phyloP scores from a whole-genome alignment of 1,139 yeast genomes.

The Candida labiduridarum region DNA sequence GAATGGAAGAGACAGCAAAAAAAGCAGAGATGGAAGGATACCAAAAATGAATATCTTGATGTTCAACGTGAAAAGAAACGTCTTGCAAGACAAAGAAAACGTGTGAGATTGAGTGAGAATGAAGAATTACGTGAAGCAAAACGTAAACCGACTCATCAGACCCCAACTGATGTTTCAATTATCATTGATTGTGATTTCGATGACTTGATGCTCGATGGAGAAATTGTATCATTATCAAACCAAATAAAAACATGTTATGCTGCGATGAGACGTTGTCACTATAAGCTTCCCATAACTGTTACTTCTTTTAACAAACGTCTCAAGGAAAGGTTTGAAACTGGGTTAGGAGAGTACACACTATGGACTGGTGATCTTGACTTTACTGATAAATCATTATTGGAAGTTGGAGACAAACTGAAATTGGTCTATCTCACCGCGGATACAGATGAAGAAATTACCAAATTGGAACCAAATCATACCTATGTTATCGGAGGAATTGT shows the following conservation, averaged over 20 bases:
- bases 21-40: constrained; percentile 61
- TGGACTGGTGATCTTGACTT: constrained; percentile 67
- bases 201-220: constrained; percentile 81
- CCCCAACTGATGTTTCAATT: constrained; percentile 51
- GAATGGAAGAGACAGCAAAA: constrained; percentile 78
- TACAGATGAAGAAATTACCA: constrained; percentile 64
- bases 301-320: constrained; percentile 70
- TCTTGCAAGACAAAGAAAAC: constrained; percentile 36
- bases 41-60: constrained; percentile 58
- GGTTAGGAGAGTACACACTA: constrained; percentile 55
- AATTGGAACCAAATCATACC: constrained; percentile 67
- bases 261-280: constrained; percentile 64
- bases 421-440: constrained; percentile 84
- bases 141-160: constrained; percentile 42
- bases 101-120: constrained; percentile 21
- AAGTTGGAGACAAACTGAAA: constrained; percentile 34
- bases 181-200: constrained; percentile 90
- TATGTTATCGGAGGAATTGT: constrained; percentile 95
- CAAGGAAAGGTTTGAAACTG: constrained; percentile 66
- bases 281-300: constrained; percentile 61
- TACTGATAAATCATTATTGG: constrained; percentile 47
- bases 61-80: constrained; percentile 58
- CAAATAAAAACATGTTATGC: constrained; percentile 86
- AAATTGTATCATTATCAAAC: constrained; percentile 72
- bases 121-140: constrained; percentile 26